Conservation (phyloP, 208 protist genomes). For the Trichomonas vaginalis region DNA sequence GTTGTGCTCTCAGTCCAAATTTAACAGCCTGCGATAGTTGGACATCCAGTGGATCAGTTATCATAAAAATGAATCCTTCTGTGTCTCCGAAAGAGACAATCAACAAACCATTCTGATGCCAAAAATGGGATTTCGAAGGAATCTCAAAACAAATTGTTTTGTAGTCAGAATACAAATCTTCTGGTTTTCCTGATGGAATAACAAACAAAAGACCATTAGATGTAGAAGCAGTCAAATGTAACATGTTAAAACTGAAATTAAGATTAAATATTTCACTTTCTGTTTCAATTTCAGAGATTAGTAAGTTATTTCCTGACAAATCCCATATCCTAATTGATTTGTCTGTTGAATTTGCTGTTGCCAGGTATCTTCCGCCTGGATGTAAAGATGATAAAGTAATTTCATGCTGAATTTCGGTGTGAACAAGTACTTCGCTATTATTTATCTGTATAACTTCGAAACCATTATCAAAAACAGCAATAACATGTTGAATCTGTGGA, state of each 20-base stretch:
- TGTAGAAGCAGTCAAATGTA: background rate
- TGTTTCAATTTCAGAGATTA: background rate
- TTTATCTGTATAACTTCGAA: background rate
- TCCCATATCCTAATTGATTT: background rate
- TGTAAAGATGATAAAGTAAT: background rate
- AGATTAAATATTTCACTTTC: background rate
- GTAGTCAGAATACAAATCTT: background rate
- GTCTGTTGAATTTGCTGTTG: too few relatives aligned
- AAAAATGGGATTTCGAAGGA: background rate
- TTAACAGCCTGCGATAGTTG: background rate
- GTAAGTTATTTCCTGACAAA: background rate
- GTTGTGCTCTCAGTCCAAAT: background rate
- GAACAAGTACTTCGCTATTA: background rate
- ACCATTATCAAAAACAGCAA: background rate
- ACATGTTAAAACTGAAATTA: background rate
- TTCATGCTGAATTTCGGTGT: background rate
- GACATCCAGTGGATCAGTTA: background rate
- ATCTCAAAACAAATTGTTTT: background rate
- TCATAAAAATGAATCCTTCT: background rate
- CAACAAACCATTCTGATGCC: background rate
- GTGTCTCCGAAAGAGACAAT: background rate
- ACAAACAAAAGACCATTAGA: background rate
- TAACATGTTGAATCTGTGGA: background rate
- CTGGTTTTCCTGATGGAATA: background rate
- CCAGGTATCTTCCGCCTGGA: background rate